Evolutionary conservation across 2,329 filamentous ascomycete genomes (phyloP), one percentile per base, ranked within the genome.

Genomic region (Blastomyces parvus): DNA sequence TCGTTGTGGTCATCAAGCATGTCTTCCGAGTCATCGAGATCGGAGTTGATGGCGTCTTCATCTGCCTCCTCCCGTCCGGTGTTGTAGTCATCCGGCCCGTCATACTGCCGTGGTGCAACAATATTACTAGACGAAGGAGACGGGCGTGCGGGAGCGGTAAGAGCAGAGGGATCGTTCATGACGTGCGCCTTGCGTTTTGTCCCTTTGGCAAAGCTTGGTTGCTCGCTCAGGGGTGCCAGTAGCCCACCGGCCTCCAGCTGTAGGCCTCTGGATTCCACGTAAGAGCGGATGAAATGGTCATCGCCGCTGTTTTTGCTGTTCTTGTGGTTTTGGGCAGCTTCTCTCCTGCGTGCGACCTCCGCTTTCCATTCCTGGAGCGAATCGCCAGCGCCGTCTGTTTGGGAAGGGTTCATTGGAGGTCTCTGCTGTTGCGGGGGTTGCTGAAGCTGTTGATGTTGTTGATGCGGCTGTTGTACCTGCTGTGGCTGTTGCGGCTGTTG

Each of bases 41-140:
- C 94, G 0, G 94, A 97, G 76, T 99, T 99, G 79, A 99, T 99
- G 1, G 93, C 94, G 74, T 99, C 92, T 68, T 96, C 93, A 67
- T 97, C 92, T 14, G 86, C 78, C 61, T 85, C 85, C 59, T 84
- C 84, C 73, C 86, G 84, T 55, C 86, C 85, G 6, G 84, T 80
- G 27, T 78, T 59, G 40, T 77, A 77, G 60, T 80, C 79, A 11
- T 77, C 79, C 17, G 73, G 71, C 22, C 82, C 83, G 72, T 93
- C 88, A 60, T 83, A 82, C 65, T 87, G 83, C 40, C 74, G 69
- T 11, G 77, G 66, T 3, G 57, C 64, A 56, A 60, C 61, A 56
- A 58, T 60, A 56, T 57, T 61, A 59, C 64, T 70, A 36, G 65
- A 14, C 1, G 62, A 46, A 27, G n/a, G 11, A 2, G 46, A 50